Conservation (phyloP, 805 yeast species). For the Kurtzmaniella fragi region DNA sequence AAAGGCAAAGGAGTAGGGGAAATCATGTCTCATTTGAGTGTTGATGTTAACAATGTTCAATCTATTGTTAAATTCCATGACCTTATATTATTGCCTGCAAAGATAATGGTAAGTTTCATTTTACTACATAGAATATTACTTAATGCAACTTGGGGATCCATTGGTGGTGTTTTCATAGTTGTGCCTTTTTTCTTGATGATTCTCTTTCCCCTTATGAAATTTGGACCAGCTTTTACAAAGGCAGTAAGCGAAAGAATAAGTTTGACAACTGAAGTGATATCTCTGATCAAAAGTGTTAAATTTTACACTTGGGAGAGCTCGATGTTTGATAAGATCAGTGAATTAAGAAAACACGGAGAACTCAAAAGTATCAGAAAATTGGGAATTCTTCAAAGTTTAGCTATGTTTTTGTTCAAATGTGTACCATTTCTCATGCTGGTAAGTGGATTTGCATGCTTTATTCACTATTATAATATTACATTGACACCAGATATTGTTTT, state of each 20-base stretch:
- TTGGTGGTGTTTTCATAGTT: no score
- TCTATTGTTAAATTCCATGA: no score
- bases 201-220: constrained; percentile 13
- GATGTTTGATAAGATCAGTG: constrained; percentile 18
- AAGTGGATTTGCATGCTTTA: constrained; percentile 17
- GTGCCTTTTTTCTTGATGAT: constrained; percentile 18
- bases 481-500: constrained; percentile 24
- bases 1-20: constrained; percentile 16
- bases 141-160: no score
- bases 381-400: constrained; percentile 19
- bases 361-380: constrained; percentile 13
- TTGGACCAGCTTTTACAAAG: constrained; percentile 17
- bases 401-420: constrained; percentile 22
- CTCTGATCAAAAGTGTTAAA: constrained; percentile 23
- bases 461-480: constrained; percentile 14
- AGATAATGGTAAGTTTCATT: no score
- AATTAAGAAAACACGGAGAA: constrained; percentile 21
- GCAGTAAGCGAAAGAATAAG: constrained; percentile 20
- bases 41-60: no score
- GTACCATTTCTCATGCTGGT: constrained; percentile 23
- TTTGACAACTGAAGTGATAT: constrained; percentile 22
- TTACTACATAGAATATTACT: no score
- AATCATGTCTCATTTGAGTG: constrained; percentile 9
- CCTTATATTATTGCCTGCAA: no score
- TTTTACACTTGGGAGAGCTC: constrained; percentile 29